Percentiles rank a stretch among this genome's conserved stretches.
Evolutionary conservation across 2,329 filamentous ascomycete species (phyloP).

Genomic region (Claviceps sorghi): DNA sequence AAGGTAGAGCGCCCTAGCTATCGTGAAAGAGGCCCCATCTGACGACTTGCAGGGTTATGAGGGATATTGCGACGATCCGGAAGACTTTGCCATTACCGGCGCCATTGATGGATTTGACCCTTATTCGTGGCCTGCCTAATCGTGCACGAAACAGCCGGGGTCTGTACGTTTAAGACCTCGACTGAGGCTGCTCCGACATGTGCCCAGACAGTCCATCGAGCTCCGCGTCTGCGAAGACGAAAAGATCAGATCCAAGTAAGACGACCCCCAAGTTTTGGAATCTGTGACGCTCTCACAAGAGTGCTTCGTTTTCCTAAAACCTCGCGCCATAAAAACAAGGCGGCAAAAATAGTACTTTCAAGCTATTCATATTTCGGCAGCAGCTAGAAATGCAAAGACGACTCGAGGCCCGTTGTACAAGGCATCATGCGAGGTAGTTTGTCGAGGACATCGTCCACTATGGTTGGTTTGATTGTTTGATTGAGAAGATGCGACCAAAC

Average conservation of each 20-base stretch:
- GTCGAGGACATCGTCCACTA: background rate
- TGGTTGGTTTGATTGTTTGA: background rate
- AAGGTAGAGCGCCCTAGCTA: background rate
- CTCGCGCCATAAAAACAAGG: too few species aligned
- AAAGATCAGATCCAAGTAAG: slow-evolving; percentile 2
- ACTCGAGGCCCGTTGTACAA: too few species aligned
- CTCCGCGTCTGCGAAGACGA: slow-evolving; percentile 7
- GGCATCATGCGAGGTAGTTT: background rate
- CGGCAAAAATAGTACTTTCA: background rate
- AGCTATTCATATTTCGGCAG: background rate
- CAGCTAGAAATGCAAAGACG: background rate
- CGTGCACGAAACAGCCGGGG: slow-evolving; percentile 3
- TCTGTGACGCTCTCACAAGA: background rate
- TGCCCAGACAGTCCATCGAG: slow-evolving; percentile 6
- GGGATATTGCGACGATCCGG: slow-evolving; percentile 1
- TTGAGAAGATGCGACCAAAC: background rate
- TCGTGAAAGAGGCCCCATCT: background rate
- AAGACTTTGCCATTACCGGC: slow-evolving; percentile 4
- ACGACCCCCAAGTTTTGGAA: background rate
- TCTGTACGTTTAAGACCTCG: slow-evolving; percentile 4
- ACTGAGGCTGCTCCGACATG: slow-evolving; percentile 8
- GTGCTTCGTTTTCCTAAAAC: too few species aligned
- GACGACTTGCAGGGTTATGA: background rate
- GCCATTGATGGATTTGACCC: background rate
- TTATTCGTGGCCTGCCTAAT: slow-evolving; percentile 1